Evolutionary conservation across 2,329 filamentous ascomycete genomes (phyloP).

Genomic region (Grosmannia clavigera): DNA sequence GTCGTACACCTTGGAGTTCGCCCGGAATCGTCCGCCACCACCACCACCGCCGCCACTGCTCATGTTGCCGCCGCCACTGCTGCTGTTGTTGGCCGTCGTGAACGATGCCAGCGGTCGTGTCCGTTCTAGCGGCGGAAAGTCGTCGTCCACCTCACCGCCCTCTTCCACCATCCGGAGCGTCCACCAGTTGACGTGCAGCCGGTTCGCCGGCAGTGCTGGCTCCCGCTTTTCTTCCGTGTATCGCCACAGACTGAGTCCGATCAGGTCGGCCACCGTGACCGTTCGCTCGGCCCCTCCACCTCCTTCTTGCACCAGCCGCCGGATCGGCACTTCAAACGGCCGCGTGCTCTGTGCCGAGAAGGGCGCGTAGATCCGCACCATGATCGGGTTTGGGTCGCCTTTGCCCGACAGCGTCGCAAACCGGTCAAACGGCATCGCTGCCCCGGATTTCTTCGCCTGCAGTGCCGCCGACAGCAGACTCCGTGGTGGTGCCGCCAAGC

Average conservation of each 20-base stretch:
- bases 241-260: conserved; percentile 65
- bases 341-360: conserved; percentile 53
- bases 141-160: conserved; percentile 73
- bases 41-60: conserved; percentile 41
- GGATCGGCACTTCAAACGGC: conserved; percentile 59
- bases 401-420: conserved; percentile 69
- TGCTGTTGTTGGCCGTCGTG: conserved; percentile 68
- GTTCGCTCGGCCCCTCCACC: conserved; percentile 27
- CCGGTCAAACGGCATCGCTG: conserved; percentile 59
- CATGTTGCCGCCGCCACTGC: conserved; percentile 38
- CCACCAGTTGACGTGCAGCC: conserved; percentile 71
- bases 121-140: conserved; percentile 67
- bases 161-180: conserved; percentile 74
- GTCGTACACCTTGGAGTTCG: conserved; percentile 66
- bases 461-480: conserved; percentile 61
- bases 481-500: conserved; percentile 53
- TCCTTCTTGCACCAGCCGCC: conserved; percentile 53
- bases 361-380: conserved; percentile 64
- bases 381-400: conserved; percentile 63
- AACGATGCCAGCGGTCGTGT: conserved; percentile 66
- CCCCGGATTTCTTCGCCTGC: conserved; percentile 58
- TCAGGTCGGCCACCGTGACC: conserved; percentile 68
- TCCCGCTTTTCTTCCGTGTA: conserved; percentile 67
- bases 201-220: conserved; percentile 50
- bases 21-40: conserved; percentile 42